Evolutionary conservation across 441 rosid species (phyloP).

Genomic region (Erodium texanum): DNA sequence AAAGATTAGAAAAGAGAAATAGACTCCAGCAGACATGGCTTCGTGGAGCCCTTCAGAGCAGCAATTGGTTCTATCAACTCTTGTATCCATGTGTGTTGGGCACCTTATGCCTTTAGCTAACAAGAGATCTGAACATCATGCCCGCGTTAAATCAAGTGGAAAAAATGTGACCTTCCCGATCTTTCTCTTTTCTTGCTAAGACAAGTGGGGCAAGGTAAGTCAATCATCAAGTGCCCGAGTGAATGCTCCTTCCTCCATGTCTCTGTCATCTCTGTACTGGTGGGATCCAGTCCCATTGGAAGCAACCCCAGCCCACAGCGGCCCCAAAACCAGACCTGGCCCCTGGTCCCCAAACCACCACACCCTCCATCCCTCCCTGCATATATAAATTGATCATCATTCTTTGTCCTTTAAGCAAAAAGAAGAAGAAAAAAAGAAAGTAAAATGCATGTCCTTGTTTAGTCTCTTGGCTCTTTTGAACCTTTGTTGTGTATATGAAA

Average conservation of each 20-base stretch:
- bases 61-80: neutral
- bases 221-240: neutral
- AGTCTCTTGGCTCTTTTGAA: neutral
- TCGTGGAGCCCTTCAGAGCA: neutral
- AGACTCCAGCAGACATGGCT: too few relatives aligned
- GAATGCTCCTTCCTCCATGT: neutral
- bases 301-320: neutral
- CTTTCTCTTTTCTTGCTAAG: neutral
- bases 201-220: neutral
- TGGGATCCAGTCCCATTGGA: neutral
- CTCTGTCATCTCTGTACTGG: neutral
- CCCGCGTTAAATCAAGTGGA: too few relatives aligned
- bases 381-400: neutral
- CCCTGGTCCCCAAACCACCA: neutral
- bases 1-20: neutral
- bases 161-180: too few relatives aligned
- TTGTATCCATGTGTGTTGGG: neutral
- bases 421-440: neutral
- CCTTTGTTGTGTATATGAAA: neutral
- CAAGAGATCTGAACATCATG: too few relatives aligned
- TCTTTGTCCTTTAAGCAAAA: too few relatives aligned
- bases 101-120: neutral
- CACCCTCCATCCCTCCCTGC: neutral
- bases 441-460: neutral
- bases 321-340: neutral